These are phyloP conservation scores for Rosa persica DNA, from an alignment of 306 rosid species.

Conservation along the genomic window DNA sequence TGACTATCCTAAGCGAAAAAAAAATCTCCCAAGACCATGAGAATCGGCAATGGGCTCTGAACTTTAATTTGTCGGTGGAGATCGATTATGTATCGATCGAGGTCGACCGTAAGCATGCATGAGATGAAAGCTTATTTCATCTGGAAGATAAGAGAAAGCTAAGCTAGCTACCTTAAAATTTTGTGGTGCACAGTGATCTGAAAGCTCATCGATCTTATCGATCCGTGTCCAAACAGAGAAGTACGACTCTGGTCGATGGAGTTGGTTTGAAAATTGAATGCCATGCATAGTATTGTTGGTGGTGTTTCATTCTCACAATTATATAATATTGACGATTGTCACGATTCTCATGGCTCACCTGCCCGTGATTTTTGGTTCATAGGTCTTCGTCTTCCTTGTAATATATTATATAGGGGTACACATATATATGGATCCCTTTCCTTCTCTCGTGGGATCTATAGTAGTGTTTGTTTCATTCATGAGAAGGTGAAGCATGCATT, in stretches of 20 bases:
- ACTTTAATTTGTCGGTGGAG: neutral
- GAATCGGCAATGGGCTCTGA: no score
- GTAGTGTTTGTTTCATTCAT: no score
- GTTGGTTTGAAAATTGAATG: neutral
- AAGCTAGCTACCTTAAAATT: no score
- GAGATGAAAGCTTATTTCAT: neutral
- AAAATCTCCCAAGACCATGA: neutral
- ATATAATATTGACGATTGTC: neutral
- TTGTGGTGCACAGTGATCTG: neutral
- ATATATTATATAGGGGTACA: no score
- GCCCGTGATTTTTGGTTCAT: neutral
- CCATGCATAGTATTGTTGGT: neutral
- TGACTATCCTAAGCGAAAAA: neutral
- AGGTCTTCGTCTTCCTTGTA: no score
- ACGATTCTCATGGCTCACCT: neutral
- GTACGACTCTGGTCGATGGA: neutral
- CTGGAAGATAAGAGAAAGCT: neutral
- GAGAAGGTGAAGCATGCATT: no score
- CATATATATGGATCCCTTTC: no score
- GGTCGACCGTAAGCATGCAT: neutral
- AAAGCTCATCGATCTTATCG: neutral
- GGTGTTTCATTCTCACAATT: neutral
- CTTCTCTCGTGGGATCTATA: no score
- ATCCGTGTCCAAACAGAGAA: no score
- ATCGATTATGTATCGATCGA: neutral